Evolutionary conservation across 306 rosid species (phyloP), one percentile per base, ranked within the genome.

Genomic region (Castanea crenata): DNA sequence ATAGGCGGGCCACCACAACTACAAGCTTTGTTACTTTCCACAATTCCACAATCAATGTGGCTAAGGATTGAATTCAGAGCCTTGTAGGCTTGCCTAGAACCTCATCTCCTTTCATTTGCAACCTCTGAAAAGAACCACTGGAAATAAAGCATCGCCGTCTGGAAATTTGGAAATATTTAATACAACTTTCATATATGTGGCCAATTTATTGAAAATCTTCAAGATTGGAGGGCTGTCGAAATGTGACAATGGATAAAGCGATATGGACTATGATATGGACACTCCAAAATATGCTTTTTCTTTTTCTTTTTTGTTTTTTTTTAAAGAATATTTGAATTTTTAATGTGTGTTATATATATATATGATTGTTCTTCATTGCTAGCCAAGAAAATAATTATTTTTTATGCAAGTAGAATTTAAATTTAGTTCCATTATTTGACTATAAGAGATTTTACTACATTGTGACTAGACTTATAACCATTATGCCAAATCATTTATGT

Each of bases 1-100:
- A 46, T 10, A 19, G 51, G 18, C 41, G 20, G 52, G 18, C 41
- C 61, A 64, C 69, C 58, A 44, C 13, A 44, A 44, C 51, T 52
- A 59, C 78, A 55, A 51, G 57, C 59, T 49, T 74, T 44, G 44
- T 77, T 75, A 77, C 80, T 55, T 44, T 56, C 55, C 69, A 69
- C 46, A 65, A 61, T 57, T 16, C 41, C 46, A 74, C 79, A 68
- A 57, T 80, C 71, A 74, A 52, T 74, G 27, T 67, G 69, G 75
- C 7, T 51, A 18, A 63, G 55, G 69, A 38, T 7, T 38, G 74
- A 54, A 61, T 54, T 44, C 44, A 62, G 38, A 58, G 55, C 4
- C 2, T 10, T 46, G 41, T 41, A 41, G 46, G 8, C 11, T 41
- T 41, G 46, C 46, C 12, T 0, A 41, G 44, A 38, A 2, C 2